Evolutionary conservation across 768 basidiomycete genomes (phyloP), one percentile per base, ranked within the genome.

Genomic region (Mycena venus): DNA sequence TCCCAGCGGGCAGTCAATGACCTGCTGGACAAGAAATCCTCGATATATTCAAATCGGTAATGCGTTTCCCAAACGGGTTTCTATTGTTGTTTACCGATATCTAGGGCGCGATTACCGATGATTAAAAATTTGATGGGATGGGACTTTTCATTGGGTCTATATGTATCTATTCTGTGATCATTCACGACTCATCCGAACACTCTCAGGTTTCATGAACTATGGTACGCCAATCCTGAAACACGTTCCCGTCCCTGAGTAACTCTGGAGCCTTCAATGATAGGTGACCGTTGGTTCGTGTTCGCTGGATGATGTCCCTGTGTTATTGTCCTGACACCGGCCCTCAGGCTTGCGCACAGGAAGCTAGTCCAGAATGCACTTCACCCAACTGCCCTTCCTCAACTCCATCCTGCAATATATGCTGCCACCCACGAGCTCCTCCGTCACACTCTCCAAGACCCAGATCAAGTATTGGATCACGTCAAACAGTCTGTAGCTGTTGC

Each of bases 291-390:
- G 73, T 74, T 27, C 34, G 59, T 51, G 19, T 29, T 14, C n/a
- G n/a, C 5, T 56, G 29, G 29, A n/a, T 27, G 2, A 15, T 6
- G 7, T 17, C 17, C 25, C 55, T 2, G 15, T 21, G 47, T 23
- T 8, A 15, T 15, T 25, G 21, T 56, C 15, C 21, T 31, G 31
- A 56, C n/a, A 56, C 55, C 4, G 2, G 34, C 11, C 8, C 44
- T 60, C 38, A 89, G 89, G 88, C 85, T 81, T 58, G 80, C 82
- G 11, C 83, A 84, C 27, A 83, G 89, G 17, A 81, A 83, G 19
- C 53, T 84, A 10, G 87, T 89, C 75, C 82, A 84, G 38, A 78
- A 85, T 53, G 83, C 88, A 65, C 85, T 89, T 68, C 83, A 86
- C 63, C 76, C 80, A 1, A 75, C 79, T 21, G 84, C 84, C 1